Base-by-base conservation (phyloP, 1,284 basidiomycete genomes). In the Ganoderma multipileum region DNA sequence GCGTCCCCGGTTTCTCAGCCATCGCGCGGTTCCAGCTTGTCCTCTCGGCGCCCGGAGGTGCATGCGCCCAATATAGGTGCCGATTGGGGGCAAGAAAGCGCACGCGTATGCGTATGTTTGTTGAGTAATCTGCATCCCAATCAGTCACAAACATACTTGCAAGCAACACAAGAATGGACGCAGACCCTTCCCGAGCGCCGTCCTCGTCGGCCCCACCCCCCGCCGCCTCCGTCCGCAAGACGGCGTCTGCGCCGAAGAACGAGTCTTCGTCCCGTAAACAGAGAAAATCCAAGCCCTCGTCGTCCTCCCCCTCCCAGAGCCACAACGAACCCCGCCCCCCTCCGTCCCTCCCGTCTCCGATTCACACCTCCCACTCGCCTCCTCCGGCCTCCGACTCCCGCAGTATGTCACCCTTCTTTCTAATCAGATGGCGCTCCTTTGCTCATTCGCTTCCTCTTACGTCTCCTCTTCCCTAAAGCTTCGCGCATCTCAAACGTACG, bases 401-500 rank as follows among this genome's bases (percentile, higher is more conserved):
- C 68, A 63, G 72, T 73, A 65, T 63, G 71, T 72, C 71, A 71
- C 68, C 74, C 70, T 65, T 50, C 50, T 65, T 70, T 71, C 64
- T 69, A 55, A 71, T 72, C 68, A 68, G 69, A 63, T 71, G 44
- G 60, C 66, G 50, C 58, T 57, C 70, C 64, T 42, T 42, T 68
- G 64, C 70, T 71, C 64, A 64, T 55, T 33, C 61, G 36, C 59
- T 23, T 28, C 55, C 59, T 65, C 71, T 74, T 70, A 66, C 64
- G 61, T 70, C 64, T 47, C 63, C 71, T 63, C 54, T 61, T 67
- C 63, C 68, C 58, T 60, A 59, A 71, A 83, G 79, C 76, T 64
- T 75, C 84, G 66, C 82, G 82, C 72, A 77, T 78, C 70, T 78
- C 80, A 55, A 77, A 78, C 78, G 74, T 80, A 65, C 77, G 79